Evolutionary conservation across 2,329 filamentous ascomycete species (phyloP), one percentile per base, ranked within the genome.

Genomic region (Calonectria pseudoturangicola): DNA sequence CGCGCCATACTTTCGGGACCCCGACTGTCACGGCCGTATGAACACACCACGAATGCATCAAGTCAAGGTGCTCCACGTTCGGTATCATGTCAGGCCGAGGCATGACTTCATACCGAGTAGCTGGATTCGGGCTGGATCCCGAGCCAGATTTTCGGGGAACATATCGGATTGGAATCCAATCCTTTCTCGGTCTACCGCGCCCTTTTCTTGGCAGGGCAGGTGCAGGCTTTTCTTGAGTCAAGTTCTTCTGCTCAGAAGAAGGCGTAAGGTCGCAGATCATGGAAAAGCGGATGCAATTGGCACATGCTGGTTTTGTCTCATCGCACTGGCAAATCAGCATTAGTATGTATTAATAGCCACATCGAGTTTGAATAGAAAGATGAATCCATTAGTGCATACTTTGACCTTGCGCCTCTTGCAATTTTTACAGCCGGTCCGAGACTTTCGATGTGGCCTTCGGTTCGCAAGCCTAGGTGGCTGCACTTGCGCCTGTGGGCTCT

Each of bases 311-410:
- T 30, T 74, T 65, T 3, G 21, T 9, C 36, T 76, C 65, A 33
- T 76, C 75, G n/a, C 75, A 76, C 74, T 76, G 8, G 13, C 10
- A 28, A 30, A 66, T 66, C 47, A 43, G 8, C 25, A 25, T 68
- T 41, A 51, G 9, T 21, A 28, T 27, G 4, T 9, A 5, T 41
- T 9, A 16, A 39, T 12, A 51, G 27, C 27, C 33, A 16, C 39
- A 43, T 30, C 1, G 25, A 63, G 21, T 21, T 21, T 21, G 21
- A 21, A 21, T 21, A 21, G 21, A 21, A 21, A 21, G 21, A n/a
- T 1, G 21, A 7, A 13, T n/a, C 4, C 5, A n/a, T 28, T 41
- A 43, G 13, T 7, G 15, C 66, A 33, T 41, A 68, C 66, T 56
- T 68, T 68, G 33, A 63, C 66, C 21, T 68, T 68, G 16, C 66